Conservation (phyloP, 345 rosid genomes). For the Eucalyptus urophylla region DNA sequence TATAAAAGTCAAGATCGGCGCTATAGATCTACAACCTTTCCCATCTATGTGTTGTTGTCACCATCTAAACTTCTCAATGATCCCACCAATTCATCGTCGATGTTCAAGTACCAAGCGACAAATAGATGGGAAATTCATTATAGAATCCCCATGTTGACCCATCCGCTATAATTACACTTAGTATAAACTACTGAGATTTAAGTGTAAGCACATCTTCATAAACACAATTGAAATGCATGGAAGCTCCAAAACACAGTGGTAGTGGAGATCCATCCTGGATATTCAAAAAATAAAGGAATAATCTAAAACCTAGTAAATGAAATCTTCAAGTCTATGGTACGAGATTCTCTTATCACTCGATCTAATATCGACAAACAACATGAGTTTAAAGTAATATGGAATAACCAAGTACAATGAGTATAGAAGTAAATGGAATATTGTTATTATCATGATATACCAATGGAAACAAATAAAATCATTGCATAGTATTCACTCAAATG, state of each 20-base stretch:
- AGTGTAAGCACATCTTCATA: not conserved
- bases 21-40: not conserved
- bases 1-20: too few species aligned
- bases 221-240: too few species aligned
- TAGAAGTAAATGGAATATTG: not conserved
- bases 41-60: not conserved
- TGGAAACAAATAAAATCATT: not conserved
- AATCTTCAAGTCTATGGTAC: too few species aligned
- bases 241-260: not conserved
- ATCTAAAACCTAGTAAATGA: too few species aligned
- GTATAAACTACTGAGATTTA: not conserved
- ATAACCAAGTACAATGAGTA: not conserved
- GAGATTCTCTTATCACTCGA: not conserved
- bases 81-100: not conserved
- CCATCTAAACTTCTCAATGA: not conserved
- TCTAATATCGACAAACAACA: not conserved
- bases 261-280: not conserved
- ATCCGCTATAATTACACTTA: too few species aligned
- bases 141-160: not conserved
- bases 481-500: not conserved
- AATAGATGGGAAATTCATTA: not conserved
- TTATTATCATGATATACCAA: not conserved
- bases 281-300: not conserved
- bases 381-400: not conserved
- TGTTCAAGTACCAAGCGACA: not conserved